A percentile compares a stretch with the other conserved stretches of the same genome.
Conservation (phyloP, 2,329 filamentous ascomycete genomes). For the Aspergillus sergii region DNA sequence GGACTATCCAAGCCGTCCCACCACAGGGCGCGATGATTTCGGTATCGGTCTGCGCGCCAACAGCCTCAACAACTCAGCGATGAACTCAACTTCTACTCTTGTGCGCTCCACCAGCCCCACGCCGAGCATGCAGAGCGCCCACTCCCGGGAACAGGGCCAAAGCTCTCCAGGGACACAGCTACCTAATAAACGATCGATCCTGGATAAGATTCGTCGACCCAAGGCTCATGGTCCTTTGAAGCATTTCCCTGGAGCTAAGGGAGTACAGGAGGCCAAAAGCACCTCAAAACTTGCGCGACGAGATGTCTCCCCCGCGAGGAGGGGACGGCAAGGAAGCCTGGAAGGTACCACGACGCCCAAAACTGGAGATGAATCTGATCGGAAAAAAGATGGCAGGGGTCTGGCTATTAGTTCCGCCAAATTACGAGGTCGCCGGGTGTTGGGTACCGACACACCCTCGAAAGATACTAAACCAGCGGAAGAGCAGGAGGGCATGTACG, state of each 20-base stretch:
- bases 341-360: conserved; percentile 30
- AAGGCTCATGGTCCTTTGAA: conserved; percentile 40
- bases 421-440: conserved; percentile 34
- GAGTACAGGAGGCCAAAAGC: conserved; percentile 30
- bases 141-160: conserved; percentile 51
- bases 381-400: conserved; percentile 42
- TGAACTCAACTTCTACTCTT: conserved; percentile 53
- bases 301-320: conserved; percentile 35
- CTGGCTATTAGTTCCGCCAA: conserved; percentile 37
- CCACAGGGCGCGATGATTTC: conserved; percentile 75
- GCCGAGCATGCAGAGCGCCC: conserved; percentile 69
- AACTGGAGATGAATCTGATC: conserved; percentile 38
- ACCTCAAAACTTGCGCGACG: conserved; percentile 30
- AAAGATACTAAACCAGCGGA: conserved; percentile 45
- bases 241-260: conserved; percentile 34
- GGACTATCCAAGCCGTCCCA: conserved; percentile 66
- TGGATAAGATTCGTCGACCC: conserved; percentile 58
- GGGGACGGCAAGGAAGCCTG: conserved; percentile 39
- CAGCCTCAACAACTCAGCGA: conserved; percentile 46
- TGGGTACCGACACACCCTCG: conserved; percentile 7
- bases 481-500: conserved; percentile 65
- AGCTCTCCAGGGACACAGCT: conserved; percentile 40
- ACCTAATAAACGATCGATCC: conserved; percentile 50
- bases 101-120: conserved; percentile 78
- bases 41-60: conserved; percentile 53